Base-by-base conservation (phyloP, 164 flowering plant genomes). In the Vitis cinerea region DNA sequence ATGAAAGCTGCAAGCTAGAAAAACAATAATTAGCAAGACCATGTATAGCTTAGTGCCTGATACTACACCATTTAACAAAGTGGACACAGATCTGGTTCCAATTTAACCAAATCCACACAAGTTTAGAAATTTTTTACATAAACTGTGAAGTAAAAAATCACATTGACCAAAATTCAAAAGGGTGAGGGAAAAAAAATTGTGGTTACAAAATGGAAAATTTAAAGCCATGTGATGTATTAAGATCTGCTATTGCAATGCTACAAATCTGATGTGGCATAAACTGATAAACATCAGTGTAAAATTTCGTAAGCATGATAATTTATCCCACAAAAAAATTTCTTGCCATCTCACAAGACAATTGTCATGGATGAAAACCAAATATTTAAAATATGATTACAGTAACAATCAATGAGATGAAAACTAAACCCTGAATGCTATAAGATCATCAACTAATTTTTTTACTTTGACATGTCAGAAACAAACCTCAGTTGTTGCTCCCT, bases 401-500 rank as follows among this genome's bases (percentile, higher is more conserved):
- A 31, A n/a, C 15, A 2, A 19, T 16, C 55, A 66, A 55, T 14
- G 15, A 61, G 16, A 7, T 17, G 14, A 62, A 37, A 31, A 30
- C 56, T 53, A n/a, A 69, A 44, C 47, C n/a, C 3, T 12, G 47
- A 54, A 52, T 10, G 29, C n/a, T 14, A n/a, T 8, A 65, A 30
- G 15, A 37, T 16, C 10, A 56, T 29, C 56, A 53, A 13, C n/a
- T n/a, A 13, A 3, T 53, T 53, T 53, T 53, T 13, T 53, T 1
- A 11, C 9, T 16, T 17, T 55, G 29, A 19, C 27, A 29, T 8
- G 53, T 69, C 55, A 75, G 27, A 73, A 60, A 80, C 82, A 74
- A 59, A 91, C 98, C 98, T 92, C 98, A 72, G 86, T 85, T 63
- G 95, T 84, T 55, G 88, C 83, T 77, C 98, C 98, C 66, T 94